phyloP scores from a whole-genome alignment of 1,284 basidiomycete genomes.

The Tilletia horrida region DNA sequence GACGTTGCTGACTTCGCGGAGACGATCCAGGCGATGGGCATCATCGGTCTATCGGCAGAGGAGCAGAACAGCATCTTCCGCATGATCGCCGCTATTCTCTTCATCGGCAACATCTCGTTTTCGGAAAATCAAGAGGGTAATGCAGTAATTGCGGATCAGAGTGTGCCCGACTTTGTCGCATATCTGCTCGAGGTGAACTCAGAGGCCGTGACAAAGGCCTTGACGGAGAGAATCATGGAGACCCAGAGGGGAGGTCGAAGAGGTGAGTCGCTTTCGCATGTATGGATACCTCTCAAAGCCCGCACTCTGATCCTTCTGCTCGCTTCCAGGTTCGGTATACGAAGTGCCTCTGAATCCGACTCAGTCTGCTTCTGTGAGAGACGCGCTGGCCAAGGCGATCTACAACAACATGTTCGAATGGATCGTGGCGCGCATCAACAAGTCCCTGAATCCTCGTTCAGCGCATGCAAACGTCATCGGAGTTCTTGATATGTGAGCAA shows the following conservation, averaged over 20 bases:
- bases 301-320: not conserved
- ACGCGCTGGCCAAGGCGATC: slow-evolving; percentile 91
- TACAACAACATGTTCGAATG: slow-evolving; percentile 99
- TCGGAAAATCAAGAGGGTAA: slow-evolving; percentile 86
- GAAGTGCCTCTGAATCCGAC: slow-evolving; percentile 92
- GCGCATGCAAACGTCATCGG: slow-evolving; percentile 82
- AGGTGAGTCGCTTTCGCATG: slow-evolving; percentile 61
- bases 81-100: slow-evolving; percentile 86
- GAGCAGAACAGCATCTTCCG: slow-evolving; percentile 93
- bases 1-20: slow-evolving; percentile 82
- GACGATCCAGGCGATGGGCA: slow-evolving; percentile 89
- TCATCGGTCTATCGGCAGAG: slow-evolving; percentile 76
- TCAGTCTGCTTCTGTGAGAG: slow-evolving; percentile 81
- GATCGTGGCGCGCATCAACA: slow-evolving; percentile 94
- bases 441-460: slow-evolving; percentile 75
- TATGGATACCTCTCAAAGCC: not conserved
- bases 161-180: slow-evolving; percentile 90
- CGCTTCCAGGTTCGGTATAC: slow-evolving; percentile 69
- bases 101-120: slow-evolving; percentile 83
- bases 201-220: slow-evolving; percentile 74
- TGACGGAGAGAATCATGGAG: slow-evolving; percentile 84
- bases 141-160: slow-evolving; percentile 73
- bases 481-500: slow-evolving; percentile 87
- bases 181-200: slow-evolving; percentile 89
- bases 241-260: slow-evolving; percentile 73